Percentiles rank a stretch among this genome's conserved stretches.
Conservation (phyloP, 106 monocot genomes). For the Acorus calamus region DNA sequence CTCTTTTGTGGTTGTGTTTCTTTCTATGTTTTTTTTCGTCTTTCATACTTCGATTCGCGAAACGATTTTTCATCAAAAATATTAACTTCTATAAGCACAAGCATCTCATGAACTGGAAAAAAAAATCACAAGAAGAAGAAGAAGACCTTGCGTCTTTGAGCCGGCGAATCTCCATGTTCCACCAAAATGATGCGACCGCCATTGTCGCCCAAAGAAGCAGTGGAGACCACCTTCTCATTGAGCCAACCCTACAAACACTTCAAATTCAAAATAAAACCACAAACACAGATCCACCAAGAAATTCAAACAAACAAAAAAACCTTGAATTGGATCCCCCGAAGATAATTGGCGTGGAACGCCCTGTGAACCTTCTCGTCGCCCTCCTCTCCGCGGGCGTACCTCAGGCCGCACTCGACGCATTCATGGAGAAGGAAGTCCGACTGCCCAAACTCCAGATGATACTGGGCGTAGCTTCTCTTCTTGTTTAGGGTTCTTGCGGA, state of each 20-base stretch:
- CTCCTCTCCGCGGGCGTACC: conserved; percentile 63
- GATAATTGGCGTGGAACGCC: conserved; percentile 50
- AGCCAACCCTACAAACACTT: conserved; percentile 51
- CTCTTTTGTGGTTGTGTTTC: no score
- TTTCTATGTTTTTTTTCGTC: no score
- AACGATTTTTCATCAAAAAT: no score
- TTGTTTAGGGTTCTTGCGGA: background rate
- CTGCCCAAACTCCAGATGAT: conserved; percentile 20
- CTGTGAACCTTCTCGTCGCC: conserved; percentile 74
- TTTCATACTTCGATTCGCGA: no score
- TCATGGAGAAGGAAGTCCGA: conserved; percentile 33
- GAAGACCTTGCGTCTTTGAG: conserved; percentile 53
- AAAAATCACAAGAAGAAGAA: background rate
- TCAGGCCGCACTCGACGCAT: conserved; percentile 51
- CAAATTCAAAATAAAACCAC: background rate
- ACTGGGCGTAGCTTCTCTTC: conserved; percentile 22
- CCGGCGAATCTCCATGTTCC: conserved; percentile 28
- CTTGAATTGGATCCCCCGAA: conserved; percentile 70
- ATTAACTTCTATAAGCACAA: no score
- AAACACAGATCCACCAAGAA: background rate
- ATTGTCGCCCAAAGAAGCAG: conserved; percentile 2
- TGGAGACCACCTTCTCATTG: conserved; percentile 49
- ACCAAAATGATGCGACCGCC: conserved; percentile 55
- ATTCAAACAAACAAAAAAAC: conserved; percentile 14
- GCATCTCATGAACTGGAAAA: no score